A percentile compares a stretch with the other conserved stretches of the same genome.
These are phyloP conservation scores for Linum tenue DNA, from an alignment of 345 rosid species.

Conservation along the genomic window DNA sequence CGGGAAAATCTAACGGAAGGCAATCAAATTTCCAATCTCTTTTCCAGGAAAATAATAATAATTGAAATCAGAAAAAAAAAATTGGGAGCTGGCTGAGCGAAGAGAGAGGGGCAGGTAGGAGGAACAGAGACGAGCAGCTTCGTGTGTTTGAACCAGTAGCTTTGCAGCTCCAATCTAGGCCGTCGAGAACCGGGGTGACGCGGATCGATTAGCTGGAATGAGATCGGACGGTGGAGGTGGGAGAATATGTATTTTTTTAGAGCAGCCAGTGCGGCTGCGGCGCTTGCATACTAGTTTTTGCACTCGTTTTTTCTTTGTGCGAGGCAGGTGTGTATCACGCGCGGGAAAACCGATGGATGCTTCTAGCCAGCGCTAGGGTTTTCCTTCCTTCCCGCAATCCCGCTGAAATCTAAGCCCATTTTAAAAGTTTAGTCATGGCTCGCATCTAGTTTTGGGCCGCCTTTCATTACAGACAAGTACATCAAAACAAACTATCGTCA, in stretches of 20 bases:
- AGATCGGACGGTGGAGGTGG: conserved; percentile 35
- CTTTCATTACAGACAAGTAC: neutral
- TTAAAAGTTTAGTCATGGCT: neutral
- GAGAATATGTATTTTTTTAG: conserved; percentile 25
- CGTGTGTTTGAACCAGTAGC: conserved; percentile 44
- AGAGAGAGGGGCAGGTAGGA: conserved; percentile 12
- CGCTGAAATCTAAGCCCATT: neutral
- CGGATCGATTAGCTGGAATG: conserved; percentile 44
- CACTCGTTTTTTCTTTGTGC: too few species aligned
- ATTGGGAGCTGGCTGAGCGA: neutral
- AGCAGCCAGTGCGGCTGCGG: conserved; percentile 20
- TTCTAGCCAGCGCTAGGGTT: conserved; percentile 25
- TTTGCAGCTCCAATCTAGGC: conserved; percentile 45
- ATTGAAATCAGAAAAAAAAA: neutral
- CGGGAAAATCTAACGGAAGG: neutral
- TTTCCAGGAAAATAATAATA: conserved; percentile 8
- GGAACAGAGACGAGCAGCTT: conserved; percentile 24
- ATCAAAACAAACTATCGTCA: too few species aligned
- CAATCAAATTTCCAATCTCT: neutral
- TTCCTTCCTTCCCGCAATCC: neutral
- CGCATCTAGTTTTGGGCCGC: neutral
- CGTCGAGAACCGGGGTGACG: conserved; percentile 36
- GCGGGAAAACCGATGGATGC: conserved; percentile 10
- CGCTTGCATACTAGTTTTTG: conserved; percentile 17
- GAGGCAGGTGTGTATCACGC: conserved; percentile 34